Percentiles rank a stretch among this genome's conserved stretches.
Evolutionary conservation across 306 rosid genomes (phyloP).

Genomic region (Quercus agrifolia): DNA sequence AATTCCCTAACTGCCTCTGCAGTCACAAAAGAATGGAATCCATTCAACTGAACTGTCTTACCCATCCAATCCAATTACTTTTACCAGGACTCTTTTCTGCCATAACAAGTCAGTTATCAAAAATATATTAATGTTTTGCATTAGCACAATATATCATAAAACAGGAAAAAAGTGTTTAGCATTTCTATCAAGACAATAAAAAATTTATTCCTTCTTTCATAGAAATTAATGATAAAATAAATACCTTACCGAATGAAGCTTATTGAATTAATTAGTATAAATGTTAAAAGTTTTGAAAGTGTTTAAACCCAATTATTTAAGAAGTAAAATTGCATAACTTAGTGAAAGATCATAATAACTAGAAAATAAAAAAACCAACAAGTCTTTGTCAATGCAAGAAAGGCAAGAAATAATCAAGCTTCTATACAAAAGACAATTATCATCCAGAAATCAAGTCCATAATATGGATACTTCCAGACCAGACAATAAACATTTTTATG

Average conservation of each 20-base stretch:
- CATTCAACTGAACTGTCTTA: constrained; percentile 58
- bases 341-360: neutral
- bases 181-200: neutral
- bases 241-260: neutral
- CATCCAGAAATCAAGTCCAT: neutral
- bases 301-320: neutral
- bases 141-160: neutral
- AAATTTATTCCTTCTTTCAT: neutral
- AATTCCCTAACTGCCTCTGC: constrained; percentile 22
- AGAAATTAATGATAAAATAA: neutral
- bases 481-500: neutral
- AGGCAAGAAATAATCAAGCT: neutral
- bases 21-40: constrained; percentile 45
- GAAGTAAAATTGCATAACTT: neutral
- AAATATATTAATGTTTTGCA: neutral
- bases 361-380: neutral
- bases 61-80: constrained; percentile 36
- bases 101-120: neutral
- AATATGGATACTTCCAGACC: neutral
- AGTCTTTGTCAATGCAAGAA: neutral
- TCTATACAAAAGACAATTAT: neutral
- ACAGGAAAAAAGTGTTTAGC: neutral
- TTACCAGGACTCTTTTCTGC: neutral
- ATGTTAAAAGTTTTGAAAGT: neutral
- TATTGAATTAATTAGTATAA: neutral